phyloP scores from a whole-genome alignment of 2,329 filamentous ascomycete genomes.

The Microdochium nivale region DNA sequence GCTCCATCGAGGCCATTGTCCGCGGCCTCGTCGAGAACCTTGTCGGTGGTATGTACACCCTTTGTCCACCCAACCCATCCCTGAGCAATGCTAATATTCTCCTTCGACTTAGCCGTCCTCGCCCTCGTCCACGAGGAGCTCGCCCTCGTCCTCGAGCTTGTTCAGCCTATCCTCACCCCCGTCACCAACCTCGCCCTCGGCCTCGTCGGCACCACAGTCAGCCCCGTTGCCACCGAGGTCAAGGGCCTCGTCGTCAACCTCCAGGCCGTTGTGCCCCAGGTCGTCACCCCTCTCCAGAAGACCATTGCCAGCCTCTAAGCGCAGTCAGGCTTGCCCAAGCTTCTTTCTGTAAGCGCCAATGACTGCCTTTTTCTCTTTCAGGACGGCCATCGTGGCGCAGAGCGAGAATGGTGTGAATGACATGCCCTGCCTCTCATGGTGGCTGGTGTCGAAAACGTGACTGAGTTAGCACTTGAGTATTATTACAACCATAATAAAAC shows the following conservation, averaged over 20 bases:
- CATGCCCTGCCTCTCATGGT: no score
- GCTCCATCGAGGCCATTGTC: slow-evolving; percentile 11
- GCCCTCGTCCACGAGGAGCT: slow-evolving; percentile 14
- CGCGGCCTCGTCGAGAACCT: slow-evolving; percentile 9
- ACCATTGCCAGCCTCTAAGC: slow-evolving; percentile 8
- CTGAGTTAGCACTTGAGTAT: no score
- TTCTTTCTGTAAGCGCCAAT: no score
- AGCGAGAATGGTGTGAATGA: no score
- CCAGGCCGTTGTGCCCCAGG: slow-evolving; percentile 10
- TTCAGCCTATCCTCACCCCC: slow-evolving; percentile 8
- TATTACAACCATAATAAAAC: no score
- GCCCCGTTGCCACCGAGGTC: slow-evolving; percentile 16
- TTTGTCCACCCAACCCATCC: no score
- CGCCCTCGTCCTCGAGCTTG: slow-evolving; percentile 10
- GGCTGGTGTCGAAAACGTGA: no score
- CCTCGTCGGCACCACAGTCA: slow-evolving; percentile 9
- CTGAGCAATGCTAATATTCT: neutral
- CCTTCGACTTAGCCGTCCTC: slow-evolving; percentile 2
- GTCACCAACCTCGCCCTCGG: neutral
- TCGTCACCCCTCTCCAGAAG: slow-evolving; percentile 9
- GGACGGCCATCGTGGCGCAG: no score
- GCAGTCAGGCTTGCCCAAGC: neutral
- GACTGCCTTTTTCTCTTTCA: no score
- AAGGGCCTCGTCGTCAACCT: slow-evolving; percentile 13
- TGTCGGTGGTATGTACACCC: slow-evolving; percentile 2